A percentile compares a stretch with the other conserved stretches of the same genome.
phyloP scores from a whole-genome alignment of 1,139 yeast species.

The Zygoascus meyerae region DNA sequence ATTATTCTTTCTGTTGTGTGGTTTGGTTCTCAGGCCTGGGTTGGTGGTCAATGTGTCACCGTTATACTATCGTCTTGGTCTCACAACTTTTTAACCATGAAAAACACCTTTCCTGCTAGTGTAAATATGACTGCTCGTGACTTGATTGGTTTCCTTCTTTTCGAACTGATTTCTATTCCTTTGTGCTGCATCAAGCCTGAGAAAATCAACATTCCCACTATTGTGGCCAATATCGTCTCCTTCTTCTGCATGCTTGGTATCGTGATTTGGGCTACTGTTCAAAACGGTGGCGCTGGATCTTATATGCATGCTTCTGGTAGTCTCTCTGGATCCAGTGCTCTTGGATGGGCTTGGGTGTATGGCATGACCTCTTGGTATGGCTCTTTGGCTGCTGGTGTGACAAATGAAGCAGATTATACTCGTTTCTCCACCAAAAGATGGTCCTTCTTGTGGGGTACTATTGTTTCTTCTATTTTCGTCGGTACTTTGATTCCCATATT shows the following conservation, averaged over 20 bases:
- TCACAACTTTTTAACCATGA: constrained; percentile 25
- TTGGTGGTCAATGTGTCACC: constrained; percentile 30
- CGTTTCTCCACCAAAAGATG: constrained; percentile 33
- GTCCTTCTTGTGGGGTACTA: constrained; percentile 25
- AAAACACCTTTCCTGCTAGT: constrained; percentile 31
- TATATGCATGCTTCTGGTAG: constrained; percentile 18
- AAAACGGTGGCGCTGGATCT: constrained; percentile 25
- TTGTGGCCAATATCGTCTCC: constrained; percentile 16
- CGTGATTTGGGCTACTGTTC: constrained; percentile 22
- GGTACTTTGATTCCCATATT: constrained; percentile 40
- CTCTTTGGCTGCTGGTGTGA: constrained; percentile 23
- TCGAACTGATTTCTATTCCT: constrained; percentile 26
- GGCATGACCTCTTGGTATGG: constrained; percentile 25
- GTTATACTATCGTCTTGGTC: constrained; percentile 27
- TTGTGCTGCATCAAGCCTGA: constrained; percentile 28
- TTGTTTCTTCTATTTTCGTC: constrained; percentile 25
- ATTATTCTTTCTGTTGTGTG: constrained; percentile 29
- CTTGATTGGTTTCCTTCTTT: constrained; percentile 31
- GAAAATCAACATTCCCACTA: constrained; percentile 21
- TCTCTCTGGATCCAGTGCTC: constrained; percentile 14
- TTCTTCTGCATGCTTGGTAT: constrained; percentile 22
- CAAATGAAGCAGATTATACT: constrained; percentile 43
- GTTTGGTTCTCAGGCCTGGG: constrained; percentile 31
- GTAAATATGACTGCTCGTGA: constrained; percentile 31
- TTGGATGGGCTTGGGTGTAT: constrained; percentile 25